Percentiles rank a stretch among this genome's conserved stretches.
Conservation (phyloP, 768 basidiomycete species). For the Naganishia randhawae region DNA sequence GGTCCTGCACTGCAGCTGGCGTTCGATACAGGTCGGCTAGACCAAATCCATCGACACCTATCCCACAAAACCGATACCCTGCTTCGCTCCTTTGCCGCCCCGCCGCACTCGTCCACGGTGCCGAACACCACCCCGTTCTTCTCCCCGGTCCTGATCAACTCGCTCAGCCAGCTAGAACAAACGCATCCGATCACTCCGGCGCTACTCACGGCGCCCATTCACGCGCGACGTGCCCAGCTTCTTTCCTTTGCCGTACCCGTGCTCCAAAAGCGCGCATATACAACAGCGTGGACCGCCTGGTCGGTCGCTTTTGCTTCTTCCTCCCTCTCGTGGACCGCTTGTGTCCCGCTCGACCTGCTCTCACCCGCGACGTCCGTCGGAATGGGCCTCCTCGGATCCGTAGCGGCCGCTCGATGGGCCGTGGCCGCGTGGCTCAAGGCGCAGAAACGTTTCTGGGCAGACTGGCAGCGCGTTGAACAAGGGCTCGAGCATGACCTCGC, state of each 20-base stretch:
- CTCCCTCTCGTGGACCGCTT: conserved; percentile 37
- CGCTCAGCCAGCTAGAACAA: conserved; percentile 31
- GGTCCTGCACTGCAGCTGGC: conserved; percentile 36
- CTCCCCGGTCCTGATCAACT: conserved; percentile 46
- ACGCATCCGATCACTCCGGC: conserved; percentile 30
- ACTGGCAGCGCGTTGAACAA: conserved; percentile 40
- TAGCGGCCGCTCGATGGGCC: conserved; percentile 37
- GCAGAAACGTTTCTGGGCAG: conserved; percentile 43
- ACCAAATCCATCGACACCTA: conserved; percentile 36
- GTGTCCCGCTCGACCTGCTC: conserved; percentile 35
- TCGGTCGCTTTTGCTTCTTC: conserved; percentile 30
- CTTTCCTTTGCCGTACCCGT: conserved; percentile 31
- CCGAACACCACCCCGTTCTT: conserved; percentile 35
- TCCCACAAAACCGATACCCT: conserved; percentile 30
- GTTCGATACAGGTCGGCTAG: conserved; percentile 44
- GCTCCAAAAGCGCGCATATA: conserved; percentile 38
- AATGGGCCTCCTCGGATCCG: conserved; percentile 34
- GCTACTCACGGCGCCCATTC: conserved; percentile 38
- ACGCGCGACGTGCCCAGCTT: conserved; percentile 38
- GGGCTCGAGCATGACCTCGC: conserved; percentile 46
- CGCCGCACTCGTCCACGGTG: not conserved
- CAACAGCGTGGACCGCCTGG: conserved; percentile 33
- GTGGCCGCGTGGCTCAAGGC: conserved; percentile 40
- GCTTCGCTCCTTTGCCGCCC: conserved; percentile 27
- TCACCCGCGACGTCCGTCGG: conserved; percentile 34